Conservation (phyloP, 2,329 filamentous ascomycete genomes). For the Hortaea sp. region DNA sequence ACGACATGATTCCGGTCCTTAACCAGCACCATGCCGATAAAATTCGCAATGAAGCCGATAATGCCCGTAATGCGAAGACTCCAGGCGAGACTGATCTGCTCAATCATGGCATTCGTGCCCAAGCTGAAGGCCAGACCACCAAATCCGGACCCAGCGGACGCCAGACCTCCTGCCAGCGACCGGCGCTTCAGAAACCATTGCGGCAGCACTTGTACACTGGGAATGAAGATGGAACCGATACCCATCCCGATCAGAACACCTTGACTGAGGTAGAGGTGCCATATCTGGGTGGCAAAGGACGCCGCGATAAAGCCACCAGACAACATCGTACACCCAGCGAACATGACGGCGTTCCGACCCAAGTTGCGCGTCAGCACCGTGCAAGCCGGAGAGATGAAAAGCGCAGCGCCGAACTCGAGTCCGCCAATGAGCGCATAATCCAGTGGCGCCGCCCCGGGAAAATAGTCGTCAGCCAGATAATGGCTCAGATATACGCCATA, state of each 20-base stretch:
- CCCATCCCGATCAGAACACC: constrained; percentile 31
- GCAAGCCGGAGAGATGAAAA: constrained; percentile 26
- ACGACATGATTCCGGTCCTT: constrained; percentile 25
- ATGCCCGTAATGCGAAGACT: constrained; percentile 31
- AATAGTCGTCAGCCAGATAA: constrained; percentile 28
- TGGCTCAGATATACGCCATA: constrained; percentile 36
- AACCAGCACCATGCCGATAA: constrained; percentile 19
- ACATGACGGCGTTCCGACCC: constrained; percentile 21
- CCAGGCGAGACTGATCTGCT: constrained; percentile 27
- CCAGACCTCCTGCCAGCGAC: constrained; percentile 31
- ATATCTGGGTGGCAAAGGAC: constrained; percentile 27
- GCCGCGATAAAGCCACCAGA: constrained; percentile 27
- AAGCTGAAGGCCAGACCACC: constrained; percentile 29
- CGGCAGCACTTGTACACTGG: constrained; percentile 25
- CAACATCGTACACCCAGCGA: constrained; percentile 25
- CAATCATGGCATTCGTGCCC: constrained; percentile 27
- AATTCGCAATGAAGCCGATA: constrained; percentile 17
- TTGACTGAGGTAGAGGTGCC: constrained; percentile 33
- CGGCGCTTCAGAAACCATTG: constrained; percentile 33
- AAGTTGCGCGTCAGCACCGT: constrained; percentile 18
- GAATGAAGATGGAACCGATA: constrained; percentile 30
- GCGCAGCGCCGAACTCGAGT: constrained; percentile 25
- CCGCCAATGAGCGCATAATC: constrained; percentile 34
- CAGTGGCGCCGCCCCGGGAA: constrained; percentile 25
- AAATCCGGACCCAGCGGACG: constrained; percentile 28